Percentiles rank a stretch among this genome's conserved stretches.
Evolutionary conservation across 352 stramenopile species (phyloP).

Genomic region (Stramenopiles sp.): DNA sequence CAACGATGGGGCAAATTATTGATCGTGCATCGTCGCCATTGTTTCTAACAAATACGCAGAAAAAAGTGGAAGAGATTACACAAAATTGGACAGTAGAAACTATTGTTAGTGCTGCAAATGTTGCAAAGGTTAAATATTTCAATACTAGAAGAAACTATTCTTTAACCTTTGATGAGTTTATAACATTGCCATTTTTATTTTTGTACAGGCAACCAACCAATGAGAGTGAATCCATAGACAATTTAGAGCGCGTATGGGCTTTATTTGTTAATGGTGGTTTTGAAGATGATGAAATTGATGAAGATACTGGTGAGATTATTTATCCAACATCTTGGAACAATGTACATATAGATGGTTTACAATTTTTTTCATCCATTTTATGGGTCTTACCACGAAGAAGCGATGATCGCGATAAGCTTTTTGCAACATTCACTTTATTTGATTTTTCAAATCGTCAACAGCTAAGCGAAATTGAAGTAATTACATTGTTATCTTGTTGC

Average conservation of each 20-base stretch:
- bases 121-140: neutral
- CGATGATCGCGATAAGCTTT: neutral
- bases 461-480: neutral
- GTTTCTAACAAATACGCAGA: neutral
- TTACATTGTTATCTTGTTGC: neutral
- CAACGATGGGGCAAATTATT: conserved; percentile 8
- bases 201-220: neutral
- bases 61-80: neutral
- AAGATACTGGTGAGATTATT: neutral
- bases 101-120: neutral
- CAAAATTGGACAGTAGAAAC: neutral
- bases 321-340: neutral
- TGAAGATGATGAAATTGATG: neutral
- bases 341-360: neutral
- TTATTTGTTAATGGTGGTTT: neutral
- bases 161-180: neutral
- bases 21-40: neutral
- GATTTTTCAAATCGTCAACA: neutral
- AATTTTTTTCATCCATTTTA: conserved; percentile 1
- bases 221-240: neutral
- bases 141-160: neutral
- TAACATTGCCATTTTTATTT: neutral
- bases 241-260: neutral
- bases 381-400: neutral
- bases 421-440: neutral